These are phyloP conservation scores for Ilyonectria destructans DNA, from an alignment of 2,329 filamentous ascomycete genomes.

Conservation along the genomic window DNA sequence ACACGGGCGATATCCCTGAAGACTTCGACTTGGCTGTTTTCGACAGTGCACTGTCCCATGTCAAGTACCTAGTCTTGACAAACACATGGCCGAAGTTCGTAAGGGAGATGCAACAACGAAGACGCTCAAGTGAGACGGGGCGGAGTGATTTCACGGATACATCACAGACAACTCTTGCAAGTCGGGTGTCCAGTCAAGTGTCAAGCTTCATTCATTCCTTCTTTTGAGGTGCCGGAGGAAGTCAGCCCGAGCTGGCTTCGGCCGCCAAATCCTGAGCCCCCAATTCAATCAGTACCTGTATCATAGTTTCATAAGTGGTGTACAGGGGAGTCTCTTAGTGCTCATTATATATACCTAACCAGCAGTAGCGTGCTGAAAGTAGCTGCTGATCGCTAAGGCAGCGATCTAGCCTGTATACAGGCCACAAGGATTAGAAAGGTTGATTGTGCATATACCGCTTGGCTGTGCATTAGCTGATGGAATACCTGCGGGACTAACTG, in stretches of 20 bases:
- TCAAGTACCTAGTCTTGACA: conserved; percentile 78
- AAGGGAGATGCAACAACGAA: conserved; percentile 48
- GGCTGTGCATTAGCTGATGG: too few relatives aligned
- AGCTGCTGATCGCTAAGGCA: too few relatives aligned
- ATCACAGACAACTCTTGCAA: conserved; percentile 16
- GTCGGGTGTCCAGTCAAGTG: conserved; percentile 9
- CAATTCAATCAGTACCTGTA: not conserved
- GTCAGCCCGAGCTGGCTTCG: not conserved
- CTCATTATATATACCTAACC: too few relatives aligned
- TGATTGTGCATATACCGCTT: too few relatives aligned
- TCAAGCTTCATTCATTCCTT: conserved; percentile 11
- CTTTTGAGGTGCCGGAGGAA: not conserved
- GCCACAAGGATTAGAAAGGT: too few relatives aligned
- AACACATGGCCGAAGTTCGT: conserved; percentile 79
- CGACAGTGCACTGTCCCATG: conserved; percentile 71
- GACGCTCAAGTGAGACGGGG: conserved; percentile 23
- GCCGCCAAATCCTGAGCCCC: not conserved
- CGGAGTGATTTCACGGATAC: conserved; percentile 12
- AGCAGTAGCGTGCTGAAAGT: too few relatives aligned
- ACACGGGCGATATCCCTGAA: conserved; percentile 62
- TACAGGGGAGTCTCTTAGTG: too few relatives aligned
- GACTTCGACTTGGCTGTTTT: conserved; percentile 70
- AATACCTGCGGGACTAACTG: too few relatives aligned
- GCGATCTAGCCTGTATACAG: too few relatives aligned
- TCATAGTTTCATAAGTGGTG: too few relatives aligned